These are phyloP conservation scores for Calonectria fujianensis DNA, from an alignment of 2,329 filamentous ascomycete genomes.

Conservation along the genomic window DNA sequence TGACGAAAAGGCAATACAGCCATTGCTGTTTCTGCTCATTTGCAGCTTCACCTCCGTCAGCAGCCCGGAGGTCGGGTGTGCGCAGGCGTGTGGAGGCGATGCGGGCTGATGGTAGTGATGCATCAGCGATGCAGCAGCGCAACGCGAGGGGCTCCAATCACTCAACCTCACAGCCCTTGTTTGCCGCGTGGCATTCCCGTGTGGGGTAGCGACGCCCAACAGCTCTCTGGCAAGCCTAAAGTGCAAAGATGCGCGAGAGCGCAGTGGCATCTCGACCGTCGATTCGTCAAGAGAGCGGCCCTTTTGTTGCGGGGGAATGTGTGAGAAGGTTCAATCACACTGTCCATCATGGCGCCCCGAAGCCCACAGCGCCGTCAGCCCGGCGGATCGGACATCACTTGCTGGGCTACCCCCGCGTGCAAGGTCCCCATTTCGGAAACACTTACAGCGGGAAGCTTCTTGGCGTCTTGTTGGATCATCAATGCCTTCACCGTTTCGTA, in stretches of 20 bases:
- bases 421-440: conserved; percentile 8
- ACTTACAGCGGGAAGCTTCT: conserved; percentile 1
- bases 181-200: conserved; percentile 29
- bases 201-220: conserved; percentile 26
- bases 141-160: conserved; percentile 2
- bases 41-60: conserved; percentile 7
- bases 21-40: conserved; percentile 21
- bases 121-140: background rate
- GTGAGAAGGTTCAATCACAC: conserved; percentile 6
- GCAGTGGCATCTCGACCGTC: background rate
- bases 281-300: conserved; percentile 1
- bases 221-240: conserved; percentile 25
- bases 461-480: conserved; percentile 19
- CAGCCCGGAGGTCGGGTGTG: background rate
- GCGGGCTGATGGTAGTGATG: background rate
- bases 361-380: conserved; percentile 1
- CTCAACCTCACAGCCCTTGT: background rate
- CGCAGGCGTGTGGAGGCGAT: conserved; percentile 10
- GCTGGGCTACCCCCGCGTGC: background rate
- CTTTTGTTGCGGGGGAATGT: background rate
- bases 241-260: background rate
- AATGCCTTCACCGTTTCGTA: conserved; percentile 25
- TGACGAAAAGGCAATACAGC: conserved; percentile 13
- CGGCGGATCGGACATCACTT: conserved; percentile 23
- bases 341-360: background rate